These are phyloP conservation scores for Hypoxylon fuscum DNA, from an alignment of 495 filamentous ascomycete species.

Conservation along the genomic window DNA sequence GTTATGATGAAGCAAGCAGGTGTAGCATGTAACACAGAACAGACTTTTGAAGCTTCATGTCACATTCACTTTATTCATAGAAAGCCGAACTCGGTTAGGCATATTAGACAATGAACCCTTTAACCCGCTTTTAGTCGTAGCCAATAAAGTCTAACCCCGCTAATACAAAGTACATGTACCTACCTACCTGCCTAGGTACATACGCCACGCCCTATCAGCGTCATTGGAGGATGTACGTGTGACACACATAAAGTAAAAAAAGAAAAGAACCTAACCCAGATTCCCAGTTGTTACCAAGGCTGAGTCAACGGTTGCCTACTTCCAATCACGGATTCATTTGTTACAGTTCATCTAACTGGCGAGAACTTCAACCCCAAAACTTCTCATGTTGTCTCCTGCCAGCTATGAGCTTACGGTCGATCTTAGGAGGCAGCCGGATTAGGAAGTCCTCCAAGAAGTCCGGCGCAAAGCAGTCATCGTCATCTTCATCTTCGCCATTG, in stretches of 20 bases:
- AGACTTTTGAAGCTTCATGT: constrained; percentile 35
- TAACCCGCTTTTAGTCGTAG: background rate
- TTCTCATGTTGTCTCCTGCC: constrained; percentile 14
- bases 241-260: too few relatives aligned
- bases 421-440: constrained; percentile 51
- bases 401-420: constrained; percentile 45
- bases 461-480: constrained; percentile 44
- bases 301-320: too few relatives aligned
- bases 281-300: too few relatives aligned
- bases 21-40: constrained; percentile 7
- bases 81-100: constrained; percentile 29
- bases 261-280: too few relatives aligned
- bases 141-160: background rate
- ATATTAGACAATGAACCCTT: constrained; percentile 1
- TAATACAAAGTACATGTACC: background rate
- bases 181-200: background rate
- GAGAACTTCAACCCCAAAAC: background rate
- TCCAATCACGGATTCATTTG: background rate
- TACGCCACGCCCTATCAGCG: background rate
- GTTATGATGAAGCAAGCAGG: background rate
- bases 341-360: background rate
- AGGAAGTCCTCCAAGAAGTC: constrained; percentile 51
- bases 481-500: constrained; percentile 52
- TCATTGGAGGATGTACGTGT: background rate
- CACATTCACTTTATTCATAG: constrained; percentile 30